These are phyloP conservation scores for Yarrowia sp. DNA, from an alignment of 805 yeast genomes.

Conservation along the genomic window DNA sequence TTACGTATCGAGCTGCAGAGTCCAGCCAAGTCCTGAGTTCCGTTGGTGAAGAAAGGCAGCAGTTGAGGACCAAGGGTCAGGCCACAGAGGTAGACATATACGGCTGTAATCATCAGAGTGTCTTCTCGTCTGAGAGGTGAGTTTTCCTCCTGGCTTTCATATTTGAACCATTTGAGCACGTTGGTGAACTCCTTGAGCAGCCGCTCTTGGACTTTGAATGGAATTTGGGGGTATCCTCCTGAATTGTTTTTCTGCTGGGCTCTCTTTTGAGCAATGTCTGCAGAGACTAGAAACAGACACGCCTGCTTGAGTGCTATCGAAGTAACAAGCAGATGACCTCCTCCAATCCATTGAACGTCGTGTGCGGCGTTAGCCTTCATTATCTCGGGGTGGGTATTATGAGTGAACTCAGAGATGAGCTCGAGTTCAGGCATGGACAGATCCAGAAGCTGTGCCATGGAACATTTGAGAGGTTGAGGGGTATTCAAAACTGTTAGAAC, in stretches of 20 bases:
- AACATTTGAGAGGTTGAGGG: not conserved
- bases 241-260: not conserved
- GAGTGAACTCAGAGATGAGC: not conserved
- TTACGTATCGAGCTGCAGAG: not conserved
- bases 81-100: slow-evolving; percentile 6
- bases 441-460: not conserved
- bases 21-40: not conserved
- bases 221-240: not conserved
- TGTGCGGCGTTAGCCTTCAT: not conserved
- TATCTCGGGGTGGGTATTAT: slow-evolving; percentile 1
- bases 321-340: not conserved
- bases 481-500: not conserved
- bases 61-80: not conserved
- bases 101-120: not conserved
- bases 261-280: not conserved
- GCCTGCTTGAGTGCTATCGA: not conserved
- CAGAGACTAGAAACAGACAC: not conserved
- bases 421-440: not conserved
- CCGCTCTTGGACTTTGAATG: not conserved
- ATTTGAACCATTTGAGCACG: slow-evolving; percentile 10
- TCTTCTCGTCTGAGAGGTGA: not conserved
- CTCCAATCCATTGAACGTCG: not conserved
- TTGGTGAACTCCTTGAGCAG: slow-evolving; percentile 1
- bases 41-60: not conserved
- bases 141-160: not conserved